Conservation (phyloP, 1,139 yeast genomes). For the Pichia sp. region DNA sequence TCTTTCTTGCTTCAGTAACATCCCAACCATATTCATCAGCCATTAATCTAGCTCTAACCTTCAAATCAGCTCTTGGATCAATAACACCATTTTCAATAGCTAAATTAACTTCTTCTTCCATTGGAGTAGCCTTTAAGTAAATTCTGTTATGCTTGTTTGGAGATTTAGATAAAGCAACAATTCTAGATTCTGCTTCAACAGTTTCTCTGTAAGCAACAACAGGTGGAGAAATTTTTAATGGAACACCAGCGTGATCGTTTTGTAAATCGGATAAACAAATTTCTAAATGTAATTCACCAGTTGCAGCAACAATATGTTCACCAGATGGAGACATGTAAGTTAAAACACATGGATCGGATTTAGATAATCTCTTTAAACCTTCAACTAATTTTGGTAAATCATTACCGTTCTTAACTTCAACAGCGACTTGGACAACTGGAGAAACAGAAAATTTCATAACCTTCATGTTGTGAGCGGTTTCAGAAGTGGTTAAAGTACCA, state of each 20-base stretch:
- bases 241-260: constrained; percentile 99
- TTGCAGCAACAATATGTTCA: constrained; percentile 99
- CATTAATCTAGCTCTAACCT: constrained; percentile 97
- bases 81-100: constrained; percentile 93
- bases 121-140: constrained; percentile 94
- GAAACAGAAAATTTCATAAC: constrained; percentile 99
- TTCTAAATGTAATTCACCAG: constrained; percentile 99
- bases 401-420: constrained; percentile 98
- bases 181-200: constrained; percentile 86
- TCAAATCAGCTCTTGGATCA: constrained; percentile 96
- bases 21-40: constrained; percentile 99
- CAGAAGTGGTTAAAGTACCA: constrained; percentile 97
- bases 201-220: constrained; percentile 99
- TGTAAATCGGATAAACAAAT: constrained; percentile 94
- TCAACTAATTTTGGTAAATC: constrained; percentile 99
- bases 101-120: constrained; percentile 83
- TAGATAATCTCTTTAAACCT: constrained; percentile 99
- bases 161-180: constrained; percentile 96
- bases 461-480: constrained; percentile 98
- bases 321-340: constrained; percentile 86
- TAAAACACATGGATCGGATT: constrained; percentile 98
- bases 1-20: constrained; percentile 99
- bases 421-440: constrained; percentile 99
- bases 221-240: constrained; percentile 96
- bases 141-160: constrained; percentile 99